Conservation (phyloP, 345 rosid genomes). For the Durio zibethinus region DNA sequence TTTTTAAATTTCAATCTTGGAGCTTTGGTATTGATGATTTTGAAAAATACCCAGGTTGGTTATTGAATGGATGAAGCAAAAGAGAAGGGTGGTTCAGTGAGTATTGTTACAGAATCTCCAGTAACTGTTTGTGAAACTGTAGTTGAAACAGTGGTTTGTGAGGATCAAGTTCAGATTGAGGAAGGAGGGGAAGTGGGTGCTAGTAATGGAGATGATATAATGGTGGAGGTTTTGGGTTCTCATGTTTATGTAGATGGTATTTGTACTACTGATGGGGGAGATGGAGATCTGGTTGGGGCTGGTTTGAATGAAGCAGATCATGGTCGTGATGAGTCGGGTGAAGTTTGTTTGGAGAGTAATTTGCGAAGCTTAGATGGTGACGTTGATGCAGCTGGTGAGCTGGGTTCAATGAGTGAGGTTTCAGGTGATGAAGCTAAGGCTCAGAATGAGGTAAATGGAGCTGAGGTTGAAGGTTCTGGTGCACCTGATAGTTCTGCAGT, state of each 20-base stretch:
- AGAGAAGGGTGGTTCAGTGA: slow-evolving; percentile 14
- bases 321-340: neutral
- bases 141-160: slow-evolving; percentile 20
- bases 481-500: slow-evolving; percentile 12
- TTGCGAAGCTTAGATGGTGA: slow-evolving; percentile 11
- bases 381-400: slow-evolving; percentile 12
- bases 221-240: slow-evolving; percentile 45
- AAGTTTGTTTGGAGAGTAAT: slow-evolving; percentile 14
- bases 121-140: slow-evolving; percentile 16
- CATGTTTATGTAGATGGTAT: slow-evolving; percentile 43
- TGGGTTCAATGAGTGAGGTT: slow-evolving; percentile 8
- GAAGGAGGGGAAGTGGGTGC: slow-evolving; percentile 26
- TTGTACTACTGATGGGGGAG: slow-evolving; percentile 24
- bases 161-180: slow-evolving; percentile 21
- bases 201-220: slow-evolving; percentile 36
- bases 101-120: neutral
- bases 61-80: slow-evolving; percentile 35
- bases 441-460: slow-evolving; percentile 6
- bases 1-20: neutral
- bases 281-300: slow-evolving; percentile 21
- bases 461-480: slow-evolving; percentile 10
- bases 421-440: slow-evolving; percentile 15
- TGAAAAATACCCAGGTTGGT: slow-evolving; percentile 24
- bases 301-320: slow-evolving; percentile 18
- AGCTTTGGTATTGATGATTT: neutral